Evolutionary conservation across 73 alveolate genomes (phyloP).

Genomic region (Paramecium caudatum): DNA sequence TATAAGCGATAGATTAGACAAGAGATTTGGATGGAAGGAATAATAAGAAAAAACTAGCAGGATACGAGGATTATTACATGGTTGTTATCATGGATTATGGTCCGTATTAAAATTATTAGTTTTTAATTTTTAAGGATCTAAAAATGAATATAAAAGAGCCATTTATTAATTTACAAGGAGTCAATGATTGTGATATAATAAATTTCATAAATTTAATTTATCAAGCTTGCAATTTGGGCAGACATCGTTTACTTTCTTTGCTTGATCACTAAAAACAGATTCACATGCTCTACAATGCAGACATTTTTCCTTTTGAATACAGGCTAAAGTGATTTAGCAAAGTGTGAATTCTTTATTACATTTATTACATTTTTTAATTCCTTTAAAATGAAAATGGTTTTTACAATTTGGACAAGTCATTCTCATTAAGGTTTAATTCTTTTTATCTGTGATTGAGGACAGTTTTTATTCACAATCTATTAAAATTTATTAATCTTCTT

Average conservation of each 20-base stretch:
- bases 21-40: neutral
- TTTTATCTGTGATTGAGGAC: neutral
- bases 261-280: neutral
- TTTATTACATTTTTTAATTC: constrained; percentile 5
- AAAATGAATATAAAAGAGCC: neutral
- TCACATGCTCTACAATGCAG: constrained; percentile 33
- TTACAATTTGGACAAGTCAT: constrained; percentile 26
- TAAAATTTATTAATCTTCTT: neutral
- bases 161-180: neutral
- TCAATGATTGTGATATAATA: neutral
- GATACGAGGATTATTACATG: neutral
- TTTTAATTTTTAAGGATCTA: neutral
- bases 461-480: constrained; percentile 5
- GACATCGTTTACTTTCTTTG: neutral
- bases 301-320: neutral
- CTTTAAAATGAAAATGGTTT: constrained; percentile 5
- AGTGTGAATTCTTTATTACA: constrained; percentile 20
- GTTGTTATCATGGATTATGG: constrained; percentile 10
- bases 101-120: neutral
- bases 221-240: constrained; percentile 9
- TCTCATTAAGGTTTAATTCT: neutral
- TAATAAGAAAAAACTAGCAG: neutral
- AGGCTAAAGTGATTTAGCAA: neutral
- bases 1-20: neutral
- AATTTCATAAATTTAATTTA: neutral